Percentiles rank a stretch among this genome's conserved stretches.
phyloP scores from a whole-genome alignment of 768 basidiomycete genomes.

The Pulveroboletus frians region DNA sequence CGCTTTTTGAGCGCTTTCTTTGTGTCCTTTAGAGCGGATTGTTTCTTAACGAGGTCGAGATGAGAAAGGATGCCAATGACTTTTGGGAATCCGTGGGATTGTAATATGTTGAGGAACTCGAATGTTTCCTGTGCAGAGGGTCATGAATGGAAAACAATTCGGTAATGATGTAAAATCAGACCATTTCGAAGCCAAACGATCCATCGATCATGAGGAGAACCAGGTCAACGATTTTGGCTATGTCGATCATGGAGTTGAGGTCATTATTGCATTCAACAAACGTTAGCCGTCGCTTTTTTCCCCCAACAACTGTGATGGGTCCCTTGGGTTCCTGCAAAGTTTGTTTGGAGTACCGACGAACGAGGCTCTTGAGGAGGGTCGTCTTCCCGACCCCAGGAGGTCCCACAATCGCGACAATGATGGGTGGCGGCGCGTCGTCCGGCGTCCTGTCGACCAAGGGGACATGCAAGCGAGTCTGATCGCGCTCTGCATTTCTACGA shows the following conservation, averaged over 20 bases:
- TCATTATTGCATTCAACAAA: slow-evolving; percentile 98
- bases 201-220: slow-evolving; percentile 97
- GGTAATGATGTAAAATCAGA: slow-evolving; percentile 32
- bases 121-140: slow-evolving; percentile 79
- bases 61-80: slow-evolving; percentile 95
- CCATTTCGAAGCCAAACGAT: slow-evolving; percentile 99
- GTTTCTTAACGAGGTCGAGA: slow-evolving; percentile 94
- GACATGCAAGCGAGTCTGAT: slow-evolving; percentile 93
- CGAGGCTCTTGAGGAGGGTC: slow-evolving; percentile 85
- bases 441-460: slow-evolving; percentile 94
- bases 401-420: slow-evolving; percentile 92
- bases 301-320: slow-evolving; percentile 90
- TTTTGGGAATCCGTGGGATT: slow-evolving; percentile 97
- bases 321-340: slow-evolving; percentile 85
- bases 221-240: slow-evolving; percentile 94
- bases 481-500: slow-evolving; percentile 84
- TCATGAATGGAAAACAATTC: neutral
- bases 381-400: slow-evolving; percentile 97
- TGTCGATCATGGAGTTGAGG: slow-evolving; percentile 96
- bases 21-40: slow-evolving; percentile 75
- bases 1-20: slow-evolving; percentile 96
- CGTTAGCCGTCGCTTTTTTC: slow-evolving; percentile 89
- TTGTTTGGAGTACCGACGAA: slow-evolving; percentile 91
- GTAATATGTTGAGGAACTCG: slow-evolving; percentile 95
- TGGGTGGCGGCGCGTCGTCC: slow-evolving; percentile 84